Conservation (phyloP, 192 early-diverging fungal genomes). For the Coemansia sp. region DNA sequence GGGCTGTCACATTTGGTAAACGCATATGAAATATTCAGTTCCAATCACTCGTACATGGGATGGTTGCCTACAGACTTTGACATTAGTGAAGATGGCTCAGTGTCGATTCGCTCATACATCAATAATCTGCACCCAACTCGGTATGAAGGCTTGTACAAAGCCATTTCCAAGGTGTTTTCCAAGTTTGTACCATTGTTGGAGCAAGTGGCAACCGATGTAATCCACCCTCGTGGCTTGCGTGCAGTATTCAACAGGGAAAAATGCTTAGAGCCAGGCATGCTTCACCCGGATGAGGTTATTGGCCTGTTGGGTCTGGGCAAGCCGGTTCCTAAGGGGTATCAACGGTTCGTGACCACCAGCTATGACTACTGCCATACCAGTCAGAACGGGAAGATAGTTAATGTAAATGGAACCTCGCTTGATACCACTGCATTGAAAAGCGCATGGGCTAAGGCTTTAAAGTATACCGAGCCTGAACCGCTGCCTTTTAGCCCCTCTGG, state of each 20-base stretch:
- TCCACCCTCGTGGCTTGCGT: background rate
- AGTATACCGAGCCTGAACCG: constrained; percentile 38
- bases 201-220: constrained; percentile 28
- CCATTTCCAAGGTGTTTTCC: background rate
- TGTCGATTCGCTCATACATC: background rate
- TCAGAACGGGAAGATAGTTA: background rate
- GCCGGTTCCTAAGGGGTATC: background rate
- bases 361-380: background rate
- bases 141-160: background rate
- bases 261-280: background rate
- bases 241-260: background rate
- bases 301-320: background rate
- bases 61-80: constrained; percentile 9
- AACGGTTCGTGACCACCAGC: background rate
- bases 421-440: background rate
- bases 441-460: constrained; percentile 5
- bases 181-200: constrained; percentile 50
- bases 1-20: background rate
- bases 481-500: constrained; percentile 23
- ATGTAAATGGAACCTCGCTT: background rate
- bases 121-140: constrained; percentile 10
- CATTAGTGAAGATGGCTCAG: background rate
- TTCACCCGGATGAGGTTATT: background rate
- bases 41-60: background rate
- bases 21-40: background rate